Evolutionary conservation across 2,329 filamentous ascomycete species (phyloP), one percentile per base, ranked within the genome.

Genomic region (Coniochaeta prunicola): DNA sequence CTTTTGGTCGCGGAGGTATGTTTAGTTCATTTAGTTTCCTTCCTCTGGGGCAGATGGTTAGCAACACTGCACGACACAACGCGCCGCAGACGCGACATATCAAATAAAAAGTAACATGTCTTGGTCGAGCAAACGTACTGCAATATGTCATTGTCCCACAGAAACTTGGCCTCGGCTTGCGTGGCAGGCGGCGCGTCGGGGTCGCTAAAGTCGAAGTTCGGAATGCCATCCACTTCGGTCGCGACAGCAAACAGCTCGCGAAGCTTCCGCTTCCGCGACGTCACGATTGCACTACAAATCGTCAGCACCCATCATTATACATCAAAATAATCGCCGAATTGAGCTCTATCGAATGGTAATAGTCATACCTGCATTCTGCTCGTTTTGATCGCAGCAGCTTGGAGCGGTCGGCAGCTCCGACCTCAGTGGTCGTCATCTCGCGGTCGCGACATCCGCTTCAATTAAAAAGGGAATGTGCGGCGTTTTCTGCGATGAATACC

Each of bases 231-330:
- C 70, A 80, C 76, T 74, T 87, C 85, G 73, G 88, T 89, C 79
- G 90, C 87, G 81, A 90, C 84, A 67, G 83, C 82, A 79, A 89
- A 96, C 68, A 96, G 83, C 78, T 94, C 89, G 73, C 88, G 88
- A 73, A 96, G 83, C 81, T 96, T 96, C 75, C 91, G 87, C 84
- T 96, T 94, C 76, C 90, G 89, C 81, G 89, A 91, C 76, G 82
- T 83, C 80, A 89, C 84, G 82, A 88, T 87, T 83, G 83, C 80
- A 77, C 86, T 89, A 71, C 60, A 65, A 62, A 62, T 26, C 42
- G 70, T 83, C 63, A 84, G 74, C 69, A 80, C 59, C 60, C 61
- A 69, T 57, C 76, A 77, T 74, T 68, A 66, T 58, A 70, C 64
- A 82, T 76, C 71, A 65, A 74, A 72, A 66, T 69, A 66, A 79